Evolutionary conservation across 2,329 filamentous ascomycete species (phyloP).

Genomic region (Penicillium sp.): DNA sequence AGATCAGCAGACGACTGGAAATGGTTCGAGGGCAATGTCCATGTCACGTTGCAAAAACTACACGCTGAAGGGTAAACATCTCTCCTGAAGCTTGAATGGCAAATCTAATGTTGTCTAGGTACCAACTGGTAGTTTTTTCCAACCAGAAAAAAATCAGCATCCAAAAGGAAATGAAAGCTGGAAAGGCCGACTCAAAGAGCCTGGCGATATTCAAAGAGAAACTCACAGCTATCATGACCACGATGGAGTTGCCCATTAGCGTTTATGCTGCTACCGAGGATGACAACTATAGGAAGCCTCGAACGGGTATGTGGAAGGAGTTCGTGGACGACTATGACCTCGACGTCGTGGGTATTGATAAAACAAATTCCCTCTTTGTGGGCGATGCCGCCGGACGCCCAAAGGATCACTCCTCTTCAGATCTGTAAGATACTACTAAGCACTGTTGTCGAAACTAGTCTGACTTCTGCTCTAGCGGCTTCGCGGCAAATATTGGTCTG

Average conservation of each 20-base stretch:
- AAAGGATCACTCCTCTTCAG: slow-evolving; percentile 61
- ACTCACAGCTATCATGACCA: slow-evolving; percentile 65
- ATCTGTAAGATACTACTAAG: slow-evolving; percentile 48
- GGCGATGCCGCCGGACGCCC: slow-evolving; percentile 72
- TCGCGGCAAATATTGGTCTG: slow-evolving; percentile 82
- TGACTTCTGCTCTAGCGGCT: slow-evolving; percentile 57
- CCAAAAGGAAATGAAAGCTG: slow-evolving; percentile 68
- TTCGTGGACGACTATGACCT: slow-evolving; percentile 63
- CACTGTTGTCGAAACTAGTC: slow-evolving; percentile 9
- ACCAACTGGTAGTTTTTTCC: slow-evolving; percentile 75
- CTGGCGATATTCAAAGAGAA: slow-evolving; percentile 82
- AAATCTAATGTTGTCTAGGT: slow-evolving; percentile 49
- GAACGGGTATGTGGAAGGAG: slow-evolving; percentile 83
- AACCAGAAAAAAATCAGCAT: slow-evolving; percentile 86
- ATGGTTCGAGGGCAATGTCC: slow-evolving; percentile 82
- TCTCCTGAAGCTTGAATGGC: background rate
- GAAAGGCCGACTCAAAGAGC: slow-evolving; percentile 67
- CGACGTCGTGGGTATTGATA: slow-evolving; percentile 61
- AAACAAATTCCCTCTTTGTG: slow-evolving; percentile 75
- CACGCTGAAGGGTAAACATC: slow-evolving; percentile 63
- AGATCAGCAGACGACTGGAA: slow-evolving; percentile 79
- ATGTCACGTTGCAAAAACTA: slow-evolving; percentile 64
- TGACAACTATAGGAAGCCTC: slow-evolving; percentile 83
- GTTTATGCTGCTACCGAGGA: slow-evolving; percentile 84
- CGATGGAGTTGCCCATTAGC: slow-evolving; percentile 68